Percentiles rank a stretch among this genome's conserved stretches.
These are phyloP conservation scores for Artemisia annua DNA, from an alignment of 129 eudicot species.

Conservation along the genomic window DNA sequence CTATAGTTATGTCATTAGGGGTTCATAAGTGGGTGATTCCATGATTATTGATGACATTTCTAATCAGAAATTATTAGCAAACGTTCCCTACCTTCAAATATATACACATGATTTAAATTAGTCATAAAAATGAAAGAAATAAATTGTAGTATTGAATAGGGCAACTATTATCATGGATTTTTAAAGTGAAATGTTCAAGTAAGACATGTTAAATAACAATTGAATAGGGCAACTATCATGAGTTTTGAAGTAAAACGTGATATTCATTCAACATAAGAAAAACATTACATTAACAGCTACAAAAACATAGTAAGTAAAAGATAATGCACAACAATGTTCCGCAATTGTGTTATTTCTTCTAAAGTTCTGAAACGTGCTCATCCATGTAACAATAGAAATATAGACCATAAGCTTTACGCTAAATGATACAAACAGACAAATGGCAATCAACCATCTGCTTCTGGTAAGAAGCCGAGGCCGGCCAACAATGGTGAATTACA, in stretches of 20 bases:
- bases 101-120: no score
- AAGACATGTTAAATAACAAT: background rate
- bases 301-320: slow-evolving; percentile 15
- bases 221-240: no score
- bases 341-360: slow-evolving; percentile 13
- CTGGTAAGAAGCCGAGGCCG: slow-evolving; percentile 8
- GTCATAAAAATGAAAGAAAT: no score
- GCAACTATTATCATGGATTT: no score
- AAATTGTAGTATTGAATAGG: no score
- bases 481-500: slow-evolving; percentile 17
- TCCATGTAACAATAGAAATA: slow-evolving; percentile 8
- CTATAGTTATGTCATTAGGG: no score
- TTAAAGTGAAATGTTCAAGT: no score
- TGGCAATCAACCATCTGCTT: slow-evolving; percentile 4
- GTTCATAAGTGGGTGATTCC: no score
- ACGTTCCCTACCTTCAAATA: no score
- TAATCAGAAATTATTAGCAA: no score
- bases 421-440: slow-evolving; percentile 26
- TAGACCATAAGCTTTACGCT: slow-evolving; percentile 12
- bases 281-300: slow-evolving; percentile 3
- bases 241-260: background rate
- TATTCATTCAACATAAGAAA: background rate
- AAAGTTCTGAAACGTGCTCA: slow-evolving; percentile 16
- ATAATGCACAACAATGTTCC: background rate
- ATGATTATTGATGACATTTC: no score